Evolutionary conservation across 1,284 basidiomycete genomes (phyloP), one percentile per base, ranked within the genome.

Genomic region (Mycena sp.): DNA sequence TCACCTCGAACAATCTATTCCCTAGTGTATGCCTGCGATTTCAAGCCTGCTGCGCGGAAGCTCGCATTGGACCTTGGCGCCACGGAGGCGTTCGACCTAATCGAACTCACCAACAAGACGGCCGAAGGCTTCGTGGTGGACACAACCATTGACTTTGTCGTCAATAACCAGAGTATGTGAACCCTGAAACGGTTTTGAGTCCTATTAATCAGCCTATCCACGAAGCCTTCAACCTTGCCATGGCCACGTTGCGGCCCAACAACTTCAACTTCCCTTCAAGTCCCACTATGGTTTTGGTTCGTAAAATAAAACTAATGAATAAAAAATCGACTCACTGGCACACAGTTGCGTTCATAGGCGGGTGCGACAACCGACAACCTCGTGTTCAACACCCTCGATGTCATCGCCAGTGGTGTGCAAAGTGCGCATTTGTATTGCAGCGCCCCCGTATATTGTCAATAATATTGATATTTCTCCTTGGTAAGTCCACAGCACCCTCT

Each of bases 1-100:
- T n/a, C n/a, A n/a, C n/a, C n/a, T n/a, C n/a, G n/a, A n/a, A n/a
- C 9, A 35, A 35, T 35, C 32, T 14, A 35, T 25, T 2, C n/a
- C n/a, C n/a, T 30, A 66, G 73, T 74, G 3, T 74, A 69, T 54
- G 71, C 66, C 26, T 55, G 71, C 51, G 72, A 75, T 57, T 69
- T 69, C 64, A 70, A 69, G 43, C 69, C 67, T 7, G 68, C 30
- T 68, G 54, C 72, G 9, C 68, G 73, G 29, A 57, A 67, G 26
- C 67, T 72, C 16, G 73, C 71, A 12, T 6, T 73, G 10, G 57
- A 70, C 21, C 67, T 72, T n/a, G 72, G 73, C 11, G 73, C 72
- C 4, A 63, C 57, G 16, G 65, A 68, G 30, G 73, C 67, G 16
- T 72, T 72, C 38, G 59, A 70, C 30, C 64, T 70, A 2, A 60